Evolutionary conservation across 2,329 filamentous ascomycete genomes (phyloP).

Genomic region (Phoma sp.): DNA sequence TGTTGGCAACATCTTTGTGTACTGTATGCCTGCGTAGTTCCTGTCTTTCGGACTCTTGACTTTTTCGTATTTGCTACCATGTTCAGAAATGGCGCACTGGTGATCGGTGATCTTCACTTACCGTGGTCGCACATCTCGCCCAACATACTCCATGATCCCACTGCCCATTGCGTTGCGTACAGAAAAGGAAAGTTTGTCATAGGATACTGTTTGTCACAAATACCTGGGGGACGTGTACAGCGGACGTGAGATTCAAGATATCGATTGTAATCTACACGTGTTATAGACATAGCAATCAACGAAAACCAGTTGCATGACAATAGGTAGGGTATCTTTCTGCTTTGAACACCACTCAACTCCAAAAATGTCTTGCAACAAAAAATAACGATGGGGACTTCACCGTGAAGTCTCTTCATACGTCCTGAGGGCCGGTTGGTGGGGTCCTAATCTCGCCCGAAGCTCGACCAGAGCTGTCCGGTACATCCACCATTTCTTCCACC

Average conservation of each 20-base stretch:
- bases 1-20: no score
- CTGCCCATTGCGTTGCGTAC: no score
- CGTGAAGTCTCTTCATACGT: slow-evolving; percentile 3
- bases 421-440: slow-evolving; percentile 18
- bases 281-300: background rate
- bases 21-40: background rate
- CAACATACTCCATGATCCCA: no score
- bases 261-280: background rate
- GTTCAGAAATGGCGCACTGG: no score
- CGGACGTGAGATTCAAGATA: background rate
- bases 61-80: no score
- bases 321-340: slow-evolving; percentile 6
- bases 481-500: slow-evolving; percentile 53
- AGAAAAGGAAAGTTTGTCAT: no score
- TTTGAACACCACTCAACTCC: background rate
- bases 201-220: background rate
- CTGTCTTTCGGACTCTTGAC: background rate
- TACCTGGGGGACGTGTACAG: background rate
- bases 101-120: no score
- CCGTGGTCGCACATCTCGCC: no score
- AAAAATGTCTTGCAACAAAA: background rate
- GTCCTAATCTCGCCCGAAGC: slow-evolving; percentile 41
- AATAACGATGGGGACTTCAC: no score
- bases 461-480: slow-evolving; percentile 41
- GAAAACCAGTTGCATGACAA: background rate